These are phyloP conservation scores for Sarcomyxa edulis DNA, from an alignment of 768 basidiomycete species.

Conservation along the genomic window DNA sequence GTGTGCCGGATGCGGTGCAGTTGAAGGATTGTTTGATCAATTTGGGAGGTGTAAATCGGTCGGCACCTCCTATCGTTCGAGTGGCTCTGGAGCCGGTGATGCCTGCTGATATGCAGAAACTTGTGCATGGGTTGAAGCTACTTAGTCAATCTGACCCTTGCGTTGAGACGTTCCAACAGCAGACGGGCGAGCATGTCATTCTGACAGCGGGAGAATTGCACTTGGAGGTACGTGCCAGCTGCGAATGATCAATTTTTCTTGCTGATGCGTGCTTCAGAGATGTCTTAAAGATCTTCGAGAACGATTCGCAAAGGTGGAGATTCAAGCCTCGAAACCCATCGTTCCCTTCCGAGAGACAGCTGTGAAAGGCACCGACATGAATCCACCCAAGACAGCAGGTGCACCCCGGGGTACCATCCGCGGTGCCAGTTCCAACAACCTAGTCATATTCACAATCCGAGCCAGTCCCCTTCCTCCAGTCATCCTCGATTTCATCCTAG, in stretches of 20 bases:
- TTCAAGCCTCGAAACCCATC: constrained; percentile 91
- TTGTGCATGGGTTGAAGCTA: constrained; percentile 81
- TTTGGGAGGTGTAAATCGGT: constrained; percentile 64
- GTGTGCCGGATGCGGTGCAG: constrained; percentile 23
- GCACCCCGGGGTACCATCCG: constrained; percentile 74
- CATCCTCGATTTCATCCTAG: constrained; percentile 72
- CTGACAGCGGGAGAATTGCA: constrained; percentile 94
- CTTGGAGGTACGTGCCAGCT: constrained; percentile 61
- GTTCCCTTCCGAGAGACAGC: constrained; percentile 98
- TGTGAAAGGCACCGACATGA: constrained; percentile 85
- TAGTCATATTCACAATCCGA: constrained; percentile 82
- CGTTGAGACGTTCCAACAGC: constrained; percentile 95
- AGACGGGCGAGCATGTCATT: constrained; percentile 97
- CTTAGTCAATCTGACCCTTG: constrained; percentile 95
- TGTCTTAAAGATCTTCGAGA: constrained; percentile 96
- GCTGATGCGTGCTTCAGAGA: constrained; percentile 44
- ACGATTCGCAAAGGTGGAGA: constrained; percentile 88
- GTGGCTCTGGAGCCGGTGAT: constrained; percentile 86
- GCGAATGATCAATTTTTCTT: not conserved
- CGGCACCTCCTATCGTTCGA: constrained; percentile 83
- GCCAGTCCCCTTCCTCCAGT: constrained; percentile 70
- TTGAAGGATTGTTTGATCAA: constrained; percentile 64
- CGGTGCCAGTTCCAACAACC: constrained; percentile 59
- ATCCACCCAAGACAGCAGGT: constrained; percentile 67
- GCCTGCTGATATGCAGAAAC: constrained; percentile 83